Conservation (phyloP, 768 basidiomycete species). For the Baorangia bicolor region DNA sequence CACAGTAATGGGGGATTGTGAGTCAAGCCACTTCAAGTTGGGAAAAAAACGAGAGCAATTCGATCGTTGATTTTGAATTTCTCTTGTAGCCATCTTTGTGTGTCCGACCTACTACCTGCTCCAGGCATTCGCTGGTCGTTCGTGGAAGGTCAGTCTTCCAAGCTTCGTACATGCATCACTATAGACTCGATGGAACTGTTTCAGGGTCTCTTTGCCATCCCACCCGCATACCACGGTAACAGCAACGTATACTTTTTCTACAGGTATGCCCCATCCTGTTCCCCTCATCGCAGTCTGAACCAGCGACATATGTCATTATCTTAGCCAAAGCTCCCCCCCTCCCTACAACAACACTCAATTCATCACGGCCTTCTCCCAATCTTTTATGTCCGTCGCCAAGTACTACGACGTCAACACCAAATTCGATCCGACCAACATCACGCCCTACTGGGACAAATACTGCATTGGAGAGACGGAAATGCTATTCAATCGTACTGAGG, state of each 20-base stretch:
- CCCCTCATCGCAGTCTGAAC: background rate
- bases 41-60: background rate
- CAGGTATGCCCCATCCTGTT: conserved; percentile 1
- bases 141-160: conserved; percentile 34
- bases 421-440: conserved; percentile 15
- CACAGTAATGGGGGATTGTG: conserved; percentile 42
- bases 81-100: conserved; percentile 33
- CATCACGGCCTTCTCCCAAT: conserved; percentile 26
- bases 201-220: conserved; percentile 33
- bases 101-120: conserved; percentile 37
- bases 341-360: conserved; percentile 29
- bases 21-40: background rate
- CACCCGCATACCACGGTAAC: conserved; percentile 30
- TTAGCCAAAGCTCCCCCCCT: conserved; percentile 3
- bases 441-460: conserved; percentile 15
- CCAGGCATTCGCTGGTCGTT: conserved; percentile 27
- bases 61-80: background rate
- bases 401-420: conserved; percentile 24
- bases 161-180: conserved; percentile 16
- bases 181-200: background rate
- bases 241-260: conserved; percentile 44
- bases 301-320: background rate
- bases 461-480: conserved; percentile 7
- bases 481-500: conserved; percentile 14
- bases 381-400: conserved; percentile 25